A percentile compares a stretch with the other conserved stretches of the same genome.
These are phyloP conservation scores for Tylopilus intermedius DNA, from an alignment of 768 basidiomycete genomes.

Conservation along the genomic window DNA sequence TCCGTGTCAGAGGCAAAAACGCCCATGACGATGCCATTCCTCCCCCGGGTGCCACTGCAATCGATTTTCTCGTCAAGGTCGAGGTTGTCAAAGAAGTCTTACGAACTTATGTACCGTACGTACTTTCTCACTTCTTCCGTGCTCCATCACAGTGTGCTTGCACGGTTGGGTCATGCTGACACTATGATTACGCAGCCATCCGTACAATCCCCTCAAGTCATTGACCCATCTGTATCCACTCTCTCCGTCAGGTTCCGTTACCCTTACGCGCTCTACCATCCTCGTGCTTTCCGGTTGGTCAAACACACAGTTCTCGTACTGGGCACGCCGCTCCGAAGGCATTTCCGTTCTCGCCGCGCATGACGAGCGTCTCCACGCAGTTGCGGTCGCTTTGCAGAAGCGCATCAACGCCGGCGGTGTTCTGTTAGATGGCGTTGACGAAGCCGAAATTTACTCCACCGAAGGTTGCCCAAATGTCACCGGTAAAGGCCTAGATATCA, in stretches of 20 bases:
- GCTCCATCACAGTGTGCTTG: conserved; percentile 1
- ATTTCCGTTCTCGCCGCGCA: conserved; percentile 42
- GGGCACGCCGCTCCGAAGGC: conserved; percentile 48
- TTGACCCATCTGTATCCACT: conserved; percentile 36
- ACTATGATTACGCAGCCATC: conserved; percentile 36
- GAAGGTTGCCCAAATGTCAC: conserved; percentile 39
- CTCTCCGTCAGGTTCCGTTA: conserved; percentile 41
- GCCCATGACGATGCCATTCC: conserved; percentile 25
- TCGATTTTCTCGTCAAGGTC: conserved; percentile 51
- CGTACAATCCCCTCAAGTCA: conserved; percentile 49
- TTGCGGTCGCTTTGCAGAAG: conserved; percentile 38
- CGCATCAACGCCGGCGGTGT: conserved; percentile 35
- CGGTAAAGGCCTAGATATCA: conserved; percentile 46
- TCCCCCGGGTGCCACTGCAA: conserved; percentile 37
- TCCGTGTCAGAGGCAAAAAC: conserved; percentile 29
- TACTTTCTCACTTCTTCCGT: conserved; percentile 11
- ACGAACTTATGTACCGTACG: conserved; percentile 46
- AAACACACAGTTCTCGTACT: conserved; percentile 51
- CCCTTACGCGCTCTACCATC: conserved; percentile 44
- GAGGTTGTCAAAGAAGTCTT: conserved; percentile 48
- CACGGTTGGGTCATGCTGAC: conserved; percentile 20
- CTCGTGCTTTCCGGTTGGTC: conserved; percentile 49
- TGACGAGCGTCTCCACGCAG: conserved; percentile 37
- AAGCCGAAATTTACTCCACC: conserved; percentile 18
- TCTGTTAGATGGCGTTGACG: conserved; percentile 26